Conservation (phyloP, 2,329 filamentous ascomycete genomes). For the Phyllosticta ampelicida region DNA sequence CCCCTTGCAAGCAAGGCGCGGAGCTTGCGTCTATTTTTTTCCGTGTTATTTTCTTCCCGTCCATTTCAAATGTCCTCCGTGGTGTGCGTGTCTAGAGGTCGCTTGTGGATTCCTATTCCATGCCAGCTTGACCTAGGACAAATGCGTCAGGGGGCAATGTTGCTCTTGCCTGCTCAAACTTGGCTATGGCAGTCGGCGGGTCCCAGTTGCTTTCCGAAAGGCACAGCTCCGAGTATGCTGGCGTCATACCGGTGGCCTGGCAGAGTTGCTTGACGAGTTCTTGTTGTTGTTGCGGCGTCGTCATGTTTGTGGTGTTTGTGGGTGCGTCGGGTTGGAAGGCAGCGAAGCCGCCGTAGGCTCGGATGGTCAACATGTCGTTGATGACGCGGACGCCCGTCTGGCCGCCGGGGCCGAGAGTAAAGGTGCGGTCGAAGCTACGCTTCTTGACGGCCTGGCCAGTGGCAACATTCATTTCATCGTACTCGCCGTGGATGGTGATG, state of each 20-base stretch:
- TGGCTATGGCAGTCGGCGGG: constrained; percentile 59
- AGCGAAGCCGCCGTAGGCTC: constrained; percentile 50
- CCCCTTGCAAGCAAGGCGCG: no score
- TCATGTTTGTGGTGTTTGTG: no score
- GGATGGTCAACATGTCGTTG: constrained; percentile 66
- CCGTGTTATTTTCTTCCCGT: no score
- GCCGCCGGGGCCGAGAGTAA: constrained; percentile 65
- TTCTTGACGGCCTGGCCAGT: constrained; percentile 46
- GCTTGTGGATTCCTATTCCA: no score
- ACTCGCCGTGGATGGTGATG: constrained; percentile 73
- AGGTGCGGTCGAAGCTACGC: constrained; percentile 72
- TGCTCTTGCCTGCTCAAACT: constrained; percentile 65
- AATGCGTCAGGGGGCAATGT: constrained; percentile 35
- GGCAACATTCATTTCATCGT: constrained; percentile 57
- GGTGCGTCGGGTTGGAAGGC: no score
- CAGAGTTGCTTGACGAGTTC: constrained; percentile 60
- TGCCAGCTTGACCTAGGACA: no score
- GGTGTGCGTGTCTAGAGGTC: no score
- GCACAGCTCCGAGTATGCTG: constrained; percentile 70
- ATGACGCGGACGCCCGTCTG: constrained; percentile 60
- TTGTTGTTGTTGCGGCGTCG: no score
- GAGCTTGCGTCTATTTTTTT: no score
- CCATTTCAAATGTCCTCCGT: no score
- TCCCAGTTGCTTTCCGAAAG: constrained; percentile 72
- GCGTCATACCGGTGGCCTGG: constrained; percentile 68